phyloP scores from a whole-genome alignment of 306 rosid species.

The Gillenia trifoliata region DNA sequence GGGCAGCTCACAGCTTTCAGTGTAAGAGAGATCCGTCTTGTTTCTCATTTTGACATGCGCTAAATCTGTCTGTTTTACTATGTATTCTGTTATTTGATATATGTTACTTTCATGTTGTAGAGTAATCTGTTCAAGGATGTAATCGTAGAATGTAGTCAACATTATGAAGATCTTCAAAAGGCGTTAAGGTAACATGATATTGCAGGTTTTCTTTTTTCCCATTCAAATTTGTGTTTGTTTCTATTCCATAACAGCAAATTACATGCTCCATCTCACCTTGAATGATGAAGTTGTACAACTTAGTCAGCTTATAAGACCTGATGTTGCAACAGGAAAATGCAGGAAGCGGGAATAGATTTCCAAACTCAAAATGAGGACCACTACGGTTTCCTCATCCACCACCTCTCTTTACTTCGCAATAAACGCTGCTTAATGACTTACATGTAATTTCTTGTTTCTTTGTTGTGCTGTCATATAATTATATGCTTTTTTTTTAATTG shows the following conservation, averaged over 20 bases:
- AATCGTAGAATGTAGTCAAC: slow-evolving; percentile 44
- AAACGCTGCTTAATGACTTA: slow-evolving; percentile 86
- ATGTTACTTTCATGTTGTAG: slow-evolving; percentile 22
- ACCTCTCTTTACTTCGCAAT: slow-evolving; percentile 79
- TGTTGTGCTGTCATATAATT: not conserved
- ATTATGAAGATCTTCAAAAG: slow-evolving; percentile 44
- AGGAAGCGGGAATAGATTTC: slow-evolving; percentile 78
- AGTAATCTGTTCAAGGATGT: slow-evolving; percentile 44
- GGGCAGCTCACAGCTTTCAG: slow-evolving; percentile 67
- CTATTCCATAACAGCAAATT: not conserved
- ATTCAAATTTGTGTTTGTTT: not conserved
- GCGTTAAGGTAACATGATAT: slow-evolving; percentile 35
- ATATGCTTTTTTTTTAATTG: not conserved
- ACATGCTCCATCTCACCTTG: not conserved
- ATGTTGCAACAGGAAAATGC: slow-evolving; percentile 58
- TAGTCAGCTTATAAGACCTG: slow-evolving; percentile 2
- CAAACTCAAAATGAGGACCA: slow-evolving; percentile 78
- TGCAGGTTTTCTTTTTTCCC: not conserved
- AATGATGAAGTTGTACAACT: not conserved
- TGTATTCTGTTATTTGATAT: not conserved
- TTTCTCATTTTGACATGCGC: not conserved
- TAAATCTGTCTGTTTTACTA: not conserved
- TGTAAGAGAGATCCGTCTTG: slow-evolving; percentile 27
- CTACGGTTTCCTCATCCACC: slow-evolving; percentile 79
- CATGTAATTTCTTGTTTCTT: slow-evolving; percentile 37